phyloP scores from a whole-genome alignment of 1,284 basidiomycete genomes.

The Anthracocystis panici-leucophaei region DNA sequence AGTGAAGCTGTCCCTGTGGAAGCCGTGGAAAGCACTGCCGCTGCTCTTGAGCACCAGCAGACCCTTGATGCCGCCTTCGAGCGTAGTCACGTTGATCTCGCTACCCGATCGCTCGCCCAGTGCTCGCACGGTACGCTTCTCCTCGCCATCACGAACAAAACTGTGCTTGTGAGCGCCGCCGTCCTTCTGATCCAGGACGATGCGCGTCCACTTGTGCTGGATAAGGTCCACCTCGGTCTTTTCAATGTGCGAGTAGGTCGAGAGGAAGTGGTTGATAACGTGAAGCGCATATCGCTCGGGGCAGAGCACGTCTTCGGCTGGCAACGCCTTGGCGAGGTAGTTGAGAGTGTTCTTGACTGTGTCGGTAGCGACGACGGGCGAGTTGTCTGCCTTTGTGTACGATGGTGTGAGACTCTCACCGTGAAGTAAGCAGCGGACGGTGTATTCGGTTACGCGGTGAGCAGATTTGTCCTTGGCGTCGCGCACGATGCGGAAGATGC shows the following conservation, averaged over 20 bases:
- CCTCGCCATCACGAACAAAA: slow-evolving; percentile 89
- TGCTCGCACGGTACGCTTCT: slow-evolving; percentile 80
- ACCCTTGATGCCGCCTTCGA: slow-evolving; percentile 58
- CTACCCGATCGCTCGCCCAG: slow-evolving; percentile 74
- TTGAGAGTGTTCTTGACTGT: slow-evolving; percentile 93
- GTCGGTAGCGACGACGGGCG: slow-evolving; percentile 64
- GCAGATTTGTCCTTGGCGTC: slow-evolving; percentile 44
- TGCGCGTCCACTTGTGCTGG: slow-evolving; percentile 87
- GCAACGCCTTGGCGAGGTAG: slow-evolving; percentile 54
- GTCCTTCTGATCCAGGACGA: slow-evolving; percentile 73
- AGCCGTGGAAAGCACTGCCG: slow-evolving; percentile 86
- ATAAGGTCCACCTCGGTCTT: slow-evolving; percentile 83
- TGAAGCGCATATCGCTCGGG: slow-evolving; percentile 89
- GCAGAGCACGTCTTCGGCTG: slow-evolving; percentile 48
- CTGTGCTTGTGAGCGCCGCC: slow-evolving; percentile 78
- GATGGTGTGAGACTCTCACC: slow-evolving; percentile 51
- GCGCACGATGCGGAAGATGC: slow-evolving; percentile 61
- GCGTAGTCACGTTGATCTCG: slow-evolving; percentile 47
- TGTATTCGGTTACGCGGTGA: slow-evolving; percentile 62
- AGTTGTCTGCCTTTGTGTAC: slow-evolving; percentile 58
- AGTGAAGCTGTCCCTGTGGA: slow-evolving; percentile 87
- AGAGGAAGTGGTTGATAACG: slow-evolving; percentile 84
- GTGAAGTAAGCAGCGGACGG: slow-evolving; percentile 56
- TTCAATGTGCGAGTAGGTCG: slow-evolving; percentile 80
- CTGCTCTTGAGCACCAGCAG: slow-evolving; percentile 83